Conservation (phyloP, 768 basidiomycete genomes). For the Daedalea quercina region DNA sequence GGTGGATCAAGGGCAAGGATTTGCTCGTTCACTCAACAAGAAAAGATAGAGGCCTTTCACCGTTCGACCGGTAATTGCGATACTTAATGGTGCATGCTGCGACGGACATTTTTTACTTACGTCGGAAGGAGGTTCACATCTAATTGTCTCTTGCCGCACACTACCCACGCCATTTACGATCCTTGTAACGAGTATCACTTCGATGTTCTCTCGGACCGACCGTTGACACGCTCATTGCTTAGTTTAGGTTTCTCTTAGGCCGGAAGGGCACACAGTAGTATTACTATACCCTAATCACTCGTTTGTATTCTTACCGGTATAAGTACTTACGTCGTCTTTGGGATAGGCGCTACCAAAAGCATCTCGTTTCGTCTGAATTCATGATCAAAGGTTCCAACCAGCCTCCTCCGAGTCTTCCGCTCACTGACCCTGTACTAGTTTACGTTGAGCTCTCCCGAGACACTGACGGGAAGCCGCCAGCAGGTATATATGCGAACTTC, state of each 20-base stretch:
- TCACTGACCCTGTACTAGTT: no score
- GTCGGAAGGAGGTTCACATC: neutral
- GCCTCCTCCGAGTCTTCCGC: no score
- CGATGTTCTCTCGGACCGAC: neutral
- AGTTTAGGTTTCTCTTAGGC: neutral
- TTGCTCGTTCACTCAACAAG: conserved; percentile 15
- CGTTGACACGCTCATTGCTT: neutral
- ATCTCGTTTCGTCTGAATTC: no score
- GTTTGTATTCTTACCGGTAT: neutral
- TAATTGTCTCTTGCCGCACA: neutral
- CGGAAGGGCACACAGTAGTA: neutral
- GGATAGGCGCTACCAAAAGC: no score
- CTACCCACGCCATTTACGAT: no score
- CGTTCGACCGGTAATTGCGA: neutral
- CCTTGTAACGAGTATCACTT: neutral
- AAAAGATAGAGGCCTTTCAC: conserved; percentile 3
- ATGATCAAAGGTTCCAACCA: no score
- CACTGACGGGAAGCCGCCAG: no score
- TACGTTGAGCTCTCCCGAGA: no score
- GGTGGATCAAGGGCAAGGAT: conserved; percentile 21
- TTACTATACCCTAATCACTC: neutral
- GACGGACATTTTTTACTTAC: neutral
- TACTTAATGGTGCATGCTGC: neutral
- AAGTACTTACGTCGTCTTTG: no score
- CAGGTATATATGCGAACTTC: no score